Base-by-base conservation (phyloP, 1,284 basidiomycete genomes). In the Trichosporon inkin region DNA sequence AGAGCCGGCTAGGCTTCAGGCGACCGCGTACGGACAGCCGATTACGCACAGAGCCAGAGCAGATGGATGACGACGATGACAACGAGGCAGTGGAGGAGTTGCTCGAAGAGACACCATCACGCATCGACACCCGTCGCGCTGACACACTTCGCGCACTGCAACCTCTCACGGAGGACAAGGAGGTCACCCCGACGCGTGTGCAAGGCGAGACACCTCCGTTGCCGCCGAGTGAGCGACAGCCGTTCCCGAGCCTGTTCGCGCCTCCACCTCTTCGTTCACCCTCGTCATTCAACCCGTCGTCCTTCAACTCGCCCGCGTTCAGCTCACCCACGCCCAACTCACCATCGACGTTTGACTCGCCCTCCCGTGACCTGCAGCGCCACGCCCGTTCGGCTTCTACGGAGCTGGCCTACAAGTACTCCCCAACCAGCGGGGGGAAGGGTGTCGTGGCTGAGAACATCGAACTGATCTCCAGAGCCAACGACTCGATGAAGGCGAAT, bases 1-100 rank as follows among this genome's bases (percentile, higher is more conserved):
- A 56, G 44, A 37, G 11, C 28, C 22, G 22, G 32, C 32, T 17
- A 19, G 32, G 51, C 40, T 32, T 28, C 44, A 14, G 8, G 24
- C 44, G 44, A 2, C 44, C 44, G 6, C 22, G 44, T 5, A 28
- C 22, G 2, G 44, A 49, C 8, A 49, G 44, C 40, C 20, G 57
- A 17, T 7, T 54, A 36, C 22, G 53, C 22, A 35, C 37, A 40
- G 67, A 68, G 44, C 20, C 60, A 11, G 49, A 62, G 17, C 36
- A 61, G 10, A 55, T 61, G 8, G 63, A 69, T 41, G 40, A 54
- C 20, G 40, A 58, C 14, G 51, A 58, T 17, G 58, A n/a, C 63
- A 56, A 35, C 58, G 55, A 38, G 55, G 55, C 35, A 53, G 53
- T 58, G 56, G 60, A 53, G 53, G 57, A 44, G 56, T 53, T 16